Conservation (phyloP, 129 eudicot species). For the Helianthus annuus region DNA sequence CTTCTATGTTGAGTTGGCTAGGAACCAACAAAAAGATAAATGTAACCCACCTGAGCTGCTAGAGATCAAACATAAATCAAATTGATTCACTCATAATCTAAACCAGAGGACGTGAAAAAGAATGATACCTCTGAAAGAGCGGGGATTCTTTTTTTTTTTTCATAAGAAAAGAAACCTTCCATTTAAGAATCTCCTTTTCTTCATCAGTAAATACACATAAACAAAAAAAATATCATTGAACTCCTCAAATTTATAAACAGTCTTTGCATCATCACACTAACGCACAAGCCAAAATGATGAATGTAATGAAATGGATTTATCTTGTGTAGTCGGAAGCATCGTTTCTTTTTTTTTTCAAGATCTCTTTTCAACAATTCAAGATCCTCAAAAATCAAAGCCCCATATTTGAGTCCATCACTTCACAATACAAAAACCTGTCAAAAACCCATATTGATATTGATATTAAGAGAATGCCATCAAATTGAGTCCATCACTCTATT, state of each 20-base stretch:
- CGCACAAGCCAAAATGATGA: conserved; percentile 48
- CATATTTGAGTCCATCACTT: conserved; percentile 10
- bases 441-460: conserved; percentile 12
- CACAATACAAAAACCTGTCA: no score
- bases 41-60: no score
- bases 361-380: conserved; percentile 52
- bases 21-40: no score
- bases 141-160: conserved; percentile 53
- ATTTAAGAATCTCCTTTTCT: conserved; percentile 45
- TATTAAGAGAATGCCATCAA: no score
- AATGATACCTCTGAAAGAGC: conserved; percentile 64
- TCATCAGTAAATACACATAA: conserved; percentile 59
- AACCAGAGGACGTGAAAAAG: no score
- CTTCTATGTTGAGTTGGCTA: no score
- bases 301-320: conserved; percentile 90
- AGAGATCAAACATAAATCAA: no score
- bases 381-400: conserved; percentile 50
- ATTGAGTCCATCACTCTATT: no score
- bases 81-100: no score
- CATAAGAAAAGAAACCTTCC: conserved; percentile 42
- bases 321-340: conserved; percentile 71
- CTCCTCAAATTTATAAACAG: conserved; percentile 58
- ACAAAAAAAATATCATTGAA: conserved; percentile 45
- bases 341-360: conserved; percentile 52
- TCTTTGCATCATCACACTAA: conserved; percentile 77